These are phyloP conservation scores for Aspergillus quadricinctus DNA, from an alignment of 2,329 filamentous ascomycete genomes.

Conservation along the genomic window DNA sequence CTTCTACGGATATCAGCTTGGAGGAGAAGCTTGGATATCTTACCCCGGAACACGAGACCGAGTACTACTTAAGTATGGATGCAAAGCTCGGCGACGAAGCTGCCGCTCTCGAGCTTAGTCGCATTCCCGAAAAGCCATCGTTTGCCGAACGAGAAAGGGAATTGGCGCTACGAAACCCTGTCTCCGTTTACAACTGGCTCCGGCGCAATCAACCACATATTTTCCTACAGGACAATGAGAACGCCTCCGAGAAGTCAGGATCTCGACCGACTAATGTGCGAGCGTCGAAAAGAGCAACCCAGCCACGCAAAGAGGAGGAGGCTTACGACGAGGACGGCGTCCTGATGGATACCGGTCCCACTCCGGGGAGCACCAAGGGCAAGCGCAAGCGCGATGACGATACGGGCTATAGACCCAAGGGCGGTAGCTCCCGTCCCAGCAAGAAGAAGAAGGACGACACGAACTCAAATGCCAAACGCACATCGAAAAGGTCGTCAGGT, in stretches of 20 bases:
- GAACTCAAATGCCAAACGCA: conserved; percentile 26
- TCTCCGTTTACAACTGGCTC: conserved; percentile 94
- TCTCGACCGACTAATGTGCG: conserved; percentile 38
- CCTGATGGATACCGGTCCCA: conserved; percentile 33
- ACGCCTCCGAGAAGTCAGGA: conserved; percentile 38
- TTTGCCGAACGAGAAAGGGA: conserved; percentile 53
- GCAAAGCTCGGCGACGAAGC: conserved; percentile 37
- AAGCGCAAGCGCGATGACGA: conserved; percentile 49
- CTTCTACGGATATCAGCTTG: conserved; percentile 17
- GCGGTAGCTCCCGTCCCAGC: conserved; percentile 36
- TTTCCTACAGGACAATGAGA: conserved; percentile 72
- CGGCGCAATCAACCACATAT: conserved; percentile 78
- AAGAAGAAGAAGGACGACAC: conserved; percentile 41
- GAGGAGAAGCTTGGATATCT: conserved; percentile 41
- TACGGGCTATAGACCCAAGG: conserved; percentile 44
- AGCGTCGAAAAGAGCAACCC: conserved; percentile 38
- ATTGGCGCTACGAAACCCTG: conserved; percentile 68
- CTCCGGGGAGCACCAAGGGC: conserved; percentile 29
- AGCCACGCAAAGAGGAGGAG: conserved; percentile 38
- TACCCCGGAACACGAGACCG: conserved; percentile 41
- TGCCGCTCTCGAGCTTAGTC: conserved; percentile 51
- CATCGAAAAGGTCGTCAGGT: conserved; percentile 29
- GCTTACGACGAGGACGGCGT: conserved; percentile 42
- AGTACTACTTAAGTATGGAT: conserved; percentile 40
- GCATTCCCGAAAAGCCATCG: conserved; percentile 30